These are phyloP conservation scores for Lepidium aucheri DNA, from an alignment of 345 rosid species.

Conservation along the genomic window DNA sequence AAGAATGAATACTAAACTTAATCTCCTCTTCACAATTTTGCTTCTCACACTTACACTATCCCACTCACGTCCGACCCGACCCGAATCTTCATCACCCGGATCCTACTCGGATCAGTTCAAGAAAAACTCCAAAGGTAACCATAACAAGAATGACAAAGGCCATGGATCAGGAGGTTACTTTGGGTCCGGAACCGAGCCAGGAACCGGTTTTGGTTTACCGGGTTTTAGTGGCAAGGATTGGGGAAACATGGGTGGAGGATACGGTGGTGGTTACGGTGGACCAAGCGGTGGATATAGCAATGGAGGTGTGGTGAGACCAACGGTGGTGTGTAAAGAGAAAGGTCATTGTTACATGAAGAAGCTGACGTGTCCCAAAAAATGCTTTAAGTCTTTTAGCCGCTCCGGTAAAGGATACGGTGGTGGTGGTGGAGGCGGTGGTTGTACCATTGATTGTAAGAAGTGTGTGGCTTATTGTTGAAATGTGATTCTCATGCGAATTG, in stretches of 20 bases:
- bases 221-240: constrained; percentile 45
- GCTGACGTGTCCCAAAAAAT: constrained; percentile 81
- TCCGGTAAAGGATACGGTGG: constrained; percentile 75
- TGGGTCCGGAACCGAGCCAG: constrained; percentile 28
- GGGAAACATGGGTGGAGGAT: constrained; percentile 45
- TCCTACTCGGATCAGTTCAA: constrained; percentile 21
- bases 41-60: constrained; percentile 27
- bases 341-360: constrained; percentile 80
- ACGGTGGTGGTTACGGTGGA: constrained; percentile 44
- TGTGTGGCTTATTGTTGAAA: constrained; percentile 65
- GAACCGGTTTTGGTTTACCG: constrained; percentile 26
- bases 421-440: constrained; percentile 94
- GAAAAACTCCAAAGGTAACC: constrained; percentile 15
- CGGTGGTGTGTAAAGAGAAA: constrained; percentile 59
- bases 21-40: constrained; percentile 11
- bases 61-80: constrained; percentile 25
- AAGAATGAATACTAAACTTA: constrained; percentile 13
- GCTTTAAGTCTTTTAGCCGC: constrained; percentile 64
- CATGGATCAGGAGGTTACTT: constrained; percentile 28
- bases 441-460: constrained; percentile 86
- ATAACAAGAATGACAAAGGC: constrained; percentile 20
- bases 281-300: constrained; percentile 49
- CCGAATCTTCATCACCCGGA: constrained; percentile 5
- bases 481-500: background rate
- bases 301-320: constrained; percentile 49